Evolutionary conservation across 1,284 basidiomycete genomes (phyloP).

Genomic region (Fomitopsis betulina): DNA sequence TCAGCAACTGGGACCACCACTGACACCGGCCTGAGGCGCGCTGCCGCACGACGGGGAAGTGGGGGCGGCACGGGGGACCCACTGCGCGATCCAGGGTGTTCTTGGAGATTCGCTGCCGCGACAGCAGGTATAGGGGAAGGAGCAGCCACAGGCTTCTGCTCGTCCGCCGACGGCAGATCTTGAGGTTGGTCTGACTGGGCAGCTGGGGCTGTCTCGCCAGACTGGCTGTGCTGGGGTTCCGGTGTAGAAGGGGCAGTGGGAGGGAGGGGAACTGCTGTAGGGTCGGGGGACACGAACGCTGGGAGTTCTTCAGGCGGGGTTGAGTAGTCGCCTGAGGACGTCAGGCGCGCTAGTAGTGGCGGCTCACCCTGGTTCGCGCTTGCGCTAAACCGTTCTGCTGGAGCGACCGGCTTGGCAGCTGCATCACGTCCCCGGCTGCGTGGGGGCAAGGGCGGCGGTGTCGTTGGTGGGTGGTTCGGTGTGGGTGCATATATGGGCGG

Average conservation of each 20-base stretch:
- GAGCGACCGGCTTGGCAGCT: background rate
- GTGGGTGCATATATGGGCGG: slow-evolving; percentile 23
- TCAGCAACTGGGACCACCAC: slow-evolving; percentile 15
- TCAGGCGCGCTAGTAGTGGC: slow-evolving; percentile 4
- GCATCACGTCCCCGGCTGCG: background rate
- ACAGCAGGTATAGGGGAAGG: slow-evolving; percentile 5
- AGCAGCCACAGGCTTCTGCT: background rate
- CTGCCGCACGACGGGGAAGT: slow-evolving; percentile 50
- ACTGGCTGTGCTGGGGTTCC: slow-evolving; percentile 4
- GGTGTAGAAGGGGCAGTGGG: slow-evolving; percentile 29
- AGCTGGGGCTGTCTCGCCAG: background rate
- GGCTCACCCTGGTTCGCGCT: background rate
- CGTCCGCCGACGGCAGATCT: background rate
- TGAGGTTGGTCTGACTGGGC: background rate
- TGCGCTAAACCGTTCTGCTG: background rate
- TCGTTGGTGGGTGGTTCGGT: slow-evolving; percentile 11
- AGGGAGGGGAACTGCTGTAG: slow-evolving; percentile 36
- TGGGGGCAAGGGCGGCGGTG: slow-evolving; percentile 20
- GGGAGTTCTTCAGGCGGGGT: slow-evolving; percentile 30
- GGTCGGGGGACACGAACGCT: slow-evolving; percentile 12
- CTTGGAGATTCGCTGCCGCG: slow-evolving; percentile 4
- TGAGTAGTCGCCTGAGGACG: slow-evolving; percentile 25
- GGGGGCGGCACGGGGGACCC: slow-evolving; percentile 42
- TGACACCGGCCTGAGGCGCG: slow-evolving; percentile 27
- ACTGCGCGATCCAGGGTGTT: slow-evolving; percentile 15